Evolutionary conservation across 1,139 yeast species (phyloP).

Genomic region (Yamadazyma sp.): DNA sequence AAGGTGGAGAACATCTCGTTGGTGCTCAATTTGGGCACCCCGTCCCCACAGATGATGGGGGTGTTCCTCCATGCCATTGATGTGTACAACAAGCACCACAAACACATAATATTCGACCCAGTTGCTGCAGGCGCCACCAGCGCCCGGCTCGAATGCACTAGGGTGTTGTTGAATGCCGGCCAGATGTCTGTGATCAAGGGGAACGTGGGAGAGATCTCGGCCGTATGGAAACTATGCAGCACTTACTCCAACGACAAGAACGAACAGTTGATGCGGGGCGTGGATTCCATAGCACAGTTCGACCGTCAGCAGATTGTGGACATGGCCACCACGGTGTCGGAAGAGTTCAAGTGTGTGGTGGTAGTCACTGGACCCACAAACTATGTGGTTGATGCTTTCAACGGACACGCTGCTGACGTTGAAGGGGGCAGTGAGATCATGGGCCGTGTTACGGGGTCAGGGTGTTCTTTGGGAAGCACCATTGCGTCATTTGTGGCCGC

Average conservation of each 20-base stretch:
- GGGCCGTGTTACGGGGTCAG: slow-evolving; percentile 84
- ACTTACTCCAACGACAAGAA: slow-evolving; percentile 33
- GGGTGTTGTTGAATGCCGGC: slow-evolving; percentile 54
- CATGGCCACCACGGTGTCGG: slow-evolving; percentile 56
- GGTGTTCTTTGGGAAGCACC: slow-evolving; percentile 80
- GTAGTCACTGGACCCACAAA: slow-evolving; percentile 59
- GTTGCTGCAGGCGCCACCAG: slow-evolving; percentile 87
- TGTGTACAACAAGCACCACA: slow-evolving; percentile 56
- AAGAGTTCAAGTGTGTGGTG: slow-evolving; percentile 58
- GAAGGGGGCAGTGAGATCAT: slow-evolving; percentile 67
- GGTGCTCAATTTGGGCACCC: slow-evolving; percentile 78
- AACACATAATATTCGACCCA: slow-evolving; percentile 81
- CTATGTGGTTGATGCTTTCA: slow-evolving; percentile 22
- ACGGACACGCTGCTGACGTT: slow-evolving; percentile 22
- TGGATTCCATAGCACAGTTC: slow-evolving; percentile 53
- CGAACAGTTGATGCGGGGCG: slow-evolving; percentile 65
- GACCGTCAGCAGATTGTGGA: slow-evolving; percentile 27
- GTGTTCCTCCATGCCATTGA: slow-evolving; percentile 53
- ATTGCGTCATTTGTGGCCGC: slow-evolving; percentile 63
- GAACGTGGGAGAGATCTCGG: slow-evolving; percentile 77
- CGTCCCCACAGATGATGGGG: slow-evolving; percentile 43
- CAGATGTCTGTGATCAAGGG: slow-evolving; percentile 78
- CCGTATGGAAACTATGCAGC: slow-evolving; percentile 36
- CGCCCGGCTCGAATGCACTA: slow-evolving; percentile 52
- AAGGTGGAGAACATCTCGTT: slow-evolving; percentile 54